Evolutionary conservation across 805 yeast genomes (phyloP), one percentile per base, ranked within the genome.

Genomic region (Ogataea minuta): DNA sequence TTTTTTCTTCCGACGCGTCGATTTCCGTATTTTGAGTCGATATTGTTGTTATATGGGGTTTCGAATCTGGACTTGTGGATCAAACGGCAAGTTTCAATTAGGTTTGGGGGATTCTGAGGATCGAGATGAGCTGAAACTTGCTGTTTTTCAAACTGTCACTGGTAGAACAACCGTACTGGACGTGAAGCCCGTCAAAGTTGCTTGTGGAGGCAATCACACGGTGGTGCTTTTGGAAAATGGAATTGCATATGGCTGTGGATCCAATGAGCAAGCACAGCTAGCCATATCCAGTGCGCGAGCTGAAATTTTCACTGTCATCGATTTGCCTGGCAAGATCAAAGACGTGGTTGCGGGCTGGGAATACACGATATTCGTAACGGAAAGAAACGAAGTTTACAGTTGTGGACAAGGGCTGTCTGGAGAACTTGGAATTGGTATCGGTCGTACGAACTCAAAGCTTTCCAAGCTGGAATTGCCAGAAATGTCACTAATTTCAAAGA

Each of bases 121-220:
- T 57, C 41, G 63, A 7, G 49, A 58, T 15, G 46, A 35, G 9
- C 60, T 72, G 12, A 54, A 53, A 28, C 33, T 46, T 26, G 34
- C 35, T 6, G 13, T 11, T 28, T 31, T 41, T 11, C 6, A 41
- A 14, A 4, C 32, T 3, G 35, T 34, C 11, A 31, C 19, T 9
- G 39, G 37, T 9, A n/a, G 24, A 4, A 14, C 19, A 4, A 7
- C 24, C 4, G 27, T 21, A 4, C 6, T 43, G 25, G 23, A 36
- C 5, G 4, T 8, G 2, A 45, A 36, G n/a, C 72, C 80, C 0
- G 38, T 54, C 34, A 66, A 68, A 48, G 66, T 89, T 9, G 72
- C 70, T 0, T 79, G 89, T 50, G 97, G 96, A 4, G 97, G 98
- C 0, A 90, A 90, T 51, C 97, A 91, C 57, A 81, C 95, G 0